Percentiles rank a stretch among this genome's conserved stretches.
phyloP scores from a whole-genome alignment of 164 flowering plant species.

The Stephania yunnanensis region DNA sequence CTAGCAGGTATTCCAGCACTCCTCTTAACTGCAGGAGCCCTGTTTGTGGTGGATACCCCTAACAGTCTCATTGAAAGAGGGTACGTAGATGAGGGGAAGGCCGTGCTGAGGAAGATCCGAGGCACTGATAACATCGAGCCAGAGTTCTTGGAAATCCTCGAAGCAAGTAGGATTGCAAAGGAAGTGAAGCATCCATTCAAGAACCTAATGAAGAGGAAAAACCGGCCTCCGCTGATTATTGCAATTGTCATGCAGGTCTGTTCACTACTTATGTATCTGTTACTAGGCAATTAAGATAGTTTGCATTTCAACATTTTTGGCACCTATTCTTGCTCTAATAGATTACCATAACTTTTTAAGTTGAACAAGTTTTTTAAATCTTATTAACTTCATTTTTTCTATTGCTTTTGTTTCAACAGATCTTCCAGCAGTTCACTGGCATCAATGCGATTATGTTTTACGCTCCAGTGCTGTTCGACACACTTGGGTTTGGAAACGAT shows the following conservation, averaged over 20 bases:
- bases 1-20: slow-evolving; percentile 79
- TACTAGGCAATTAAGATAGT: neutral
- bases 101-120: slow-evolving; percentile 62
- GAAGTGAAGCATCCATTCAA: slow-evolving; percentile 80
- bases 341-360: neutral
- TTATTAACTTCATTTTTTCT: neutral
- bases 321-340: neutral
- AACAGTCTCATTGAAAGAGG: slow-evolving; percentile 93
- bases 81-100: slow-evolving; percentile 63
- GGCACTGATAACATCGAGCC: slow-evolving; percentile 81
- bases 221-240: slow-evolving; percentile 64
- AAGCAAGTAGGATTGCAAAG: slow-evolving; percentile 75
- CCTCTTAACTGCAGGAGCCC: slow-evolving; percentile 63
- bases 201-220: slow-evolving; percentile 57
- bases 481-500: slow-evolving; percentile 62
- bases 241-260: slow-evolving; percentile 58
- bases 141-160: slow-evolving; percentile 71
- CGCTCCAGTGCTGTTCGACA: slow-evolving; percentile 75
- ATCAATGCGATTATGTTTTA: slow-evolving; percentile 98
- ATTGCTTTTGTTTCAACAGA: slow-evolving; percentile 30
- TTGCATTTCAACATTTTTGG: neutral
- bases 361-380: too few relatives aligned
- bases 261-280: neutral
- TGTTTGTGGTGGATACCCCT: slow-evolving; percentile 82
- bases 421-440: slow-evolving; percentile 92